phyloP scores from a whole-genome alignment of 768 basidiomycete species.

The Tylopilus cervinicoccineus region DNA sequence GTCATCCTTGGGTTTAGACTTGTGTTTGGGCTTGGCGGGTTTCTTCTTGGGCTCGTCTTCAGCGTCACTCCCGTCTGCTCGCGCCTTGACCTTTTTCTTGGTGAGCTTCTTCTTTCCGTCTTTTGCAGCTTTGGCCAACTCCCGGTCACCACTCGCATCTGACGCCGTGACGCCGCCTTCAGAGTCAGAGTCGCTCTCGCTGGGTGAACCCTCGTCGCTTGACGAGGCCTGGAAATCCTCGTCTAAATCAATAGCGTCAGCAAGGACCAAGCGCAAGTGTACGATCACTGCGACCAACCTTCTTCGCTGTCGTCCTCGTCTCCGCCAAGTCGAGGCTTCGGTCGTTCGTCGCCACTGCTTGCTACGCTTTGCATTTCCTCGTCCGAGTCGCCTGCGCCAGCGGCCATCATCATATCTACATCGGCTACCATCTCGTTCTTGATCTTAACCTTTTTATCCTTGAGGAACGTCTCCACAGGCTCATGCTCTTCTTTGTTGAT shows the following conservation, averaged over 20 bases:
- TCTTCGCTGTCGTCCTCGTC: slow-evolving; percentile 76
- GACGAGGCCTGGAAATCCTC: slow-evolving; percentile 89
- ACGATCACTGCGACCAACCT: slow-evolving; percentile 37
- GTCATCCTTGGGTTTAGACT: slow-evolving; percentile 39
- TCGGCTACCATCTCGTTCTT: slow-evolving; percentile 97
- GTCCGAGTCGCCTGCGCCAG: slow-evolving; percentile 64
- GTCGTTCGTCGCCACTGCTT: slow-evolving; percentile 62
- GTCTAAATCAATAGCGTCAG: slow-evolving; percentile 41
- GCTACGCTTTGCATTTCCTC: slow-evolving; percentile 82
- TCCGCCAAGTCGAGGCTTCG: slow-evolving; percentile 44
- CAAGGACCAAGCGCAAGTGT: not conserved
- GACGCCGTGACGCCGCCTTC: slow-evolving; percentile 75
- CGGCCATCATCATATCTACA: slow-evolving; percentile 67
- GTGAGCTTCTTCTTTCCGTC: slow-evolving; percentile 35
- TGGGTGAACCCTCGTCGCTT: slow-evolving; percentile 87
- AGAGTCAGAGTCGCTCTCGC: slow-evolving; percentile 60
- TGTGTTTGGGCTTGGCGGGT: slow-evolving; percentile 38
- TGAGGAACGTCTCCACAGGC: slow-evolving; percentile 77
- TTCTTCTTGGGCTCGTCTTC: slow-evolving; percentile 49
- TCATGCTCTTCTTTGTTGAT: slow-evolving; percentile 96
- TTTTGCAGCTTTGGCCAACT: slow-evolving; percentile 42
- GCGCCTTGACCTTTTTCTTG: slow-evolving; percentile 42
- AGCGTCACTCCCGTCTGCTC: slow-evolving; percentile 41
- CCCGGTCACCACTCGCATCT: slow-evolving; percentile 78
- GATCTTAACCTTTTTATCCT: slow-evolving; percentile 86